Evolutionary conservation across 2,329 filamentous ascomycete species (phyloP).

Genomic region (Thelonectria blattea): DNA sequence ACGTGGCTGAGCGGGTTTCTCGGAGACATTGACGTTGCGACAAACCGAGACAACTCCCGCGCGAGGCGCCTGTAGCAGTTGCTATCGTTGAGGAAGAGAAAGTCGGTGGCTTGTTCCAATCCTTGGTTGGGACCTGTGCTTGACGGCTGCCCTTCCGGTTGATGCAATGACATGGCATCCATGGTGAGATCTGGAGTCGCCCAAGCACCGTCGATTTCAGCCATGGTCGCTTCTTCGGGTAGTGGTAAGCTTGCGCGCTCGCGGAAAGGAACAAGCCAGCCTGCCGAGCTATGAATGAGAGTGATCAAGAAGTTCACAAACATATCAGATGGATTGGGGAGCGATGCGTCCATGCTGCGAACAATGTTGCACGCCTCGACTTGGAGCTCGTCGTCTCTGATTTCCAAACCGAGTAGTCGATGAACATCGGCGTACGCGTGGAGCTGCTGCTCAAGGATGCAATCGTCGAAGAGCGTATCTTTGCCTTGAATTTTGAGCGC

Average conservation of each 20-base stretch:
- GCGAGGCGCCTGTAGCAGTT: constrained; percentile 30
- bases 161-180: not conserved
- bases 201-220: not conserved
- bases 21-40: constrained; percentile 35
- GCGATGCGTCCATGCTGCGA: constrained; percentile 14
- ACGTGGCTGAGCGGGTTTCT: constrained; percentile 34
- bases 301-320: constrained; percentile 5
- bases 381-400: constrained; percentile 26
- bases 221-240: too few species aligned
- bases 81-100: constrained; percentile 24
- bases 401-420: constrained; percentile 5
- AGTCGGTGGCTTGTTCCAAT: not conserved
- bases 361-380: constrained; percentile 26
- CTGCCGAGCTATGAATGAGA: not conserved
- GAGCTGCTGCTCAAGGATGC: constrained; percentile 27
- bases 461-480: constrained; percentile 30
- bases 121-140: not conserved
- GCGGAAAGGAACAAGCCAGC: constrained; percentile 19
- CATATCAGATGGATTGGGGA: not conserved
- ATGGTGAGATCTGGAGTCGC: not conserved
- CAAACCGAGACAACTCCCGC: constrained; percentile 31
- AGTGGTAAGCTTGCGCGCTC: not conserved
- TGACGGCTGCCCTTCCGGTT: not conserved
- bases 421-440: constrained; percentile 7
- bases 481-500: constrained; percentile 32